Evolutionary conservation across 208 protist genomes (phyloP).

Genomic region (Tritrichomonas musculus): DNA sequence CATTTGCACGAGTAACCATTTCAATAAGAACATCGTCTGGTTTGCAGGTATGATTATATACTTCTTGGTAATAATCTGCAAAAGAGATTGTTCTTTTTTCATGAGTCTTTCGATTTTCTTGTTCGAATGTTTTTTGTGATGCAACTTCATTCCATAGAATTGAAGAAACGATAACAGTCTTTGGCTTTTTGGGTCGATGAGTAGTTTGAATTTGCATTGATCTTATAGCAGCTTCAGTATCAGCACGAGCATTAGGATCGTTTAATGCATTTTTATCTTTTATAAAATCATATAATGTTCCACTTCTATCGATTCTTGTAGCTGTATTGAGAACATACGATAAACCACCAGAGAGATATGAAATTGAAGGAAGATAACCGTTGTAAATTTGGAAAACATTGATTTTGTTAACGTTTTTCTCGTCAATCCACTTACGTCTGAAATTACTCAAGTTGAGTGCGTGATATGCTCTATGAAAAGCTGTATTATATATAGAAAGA

Average conservation of each 20-base stretch:
- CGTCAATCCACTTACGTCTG: neutral
- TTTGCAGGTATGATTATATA: neutral
- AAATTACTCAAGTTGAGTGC: neutral
- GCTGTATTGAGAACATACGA: neutral
- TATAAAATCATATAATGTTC: neutral
- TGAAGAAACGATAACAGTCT: neutral
- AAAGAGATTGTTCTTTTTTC: neutral
- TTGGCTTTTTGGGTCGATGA: neutral
- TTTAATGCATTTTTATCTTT: neutral
- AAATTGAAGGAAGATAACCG: neutral
- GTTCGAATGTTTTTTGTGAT: too few species aligned
- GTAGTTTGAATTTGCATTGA: neutral
- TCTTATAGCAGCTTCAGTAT: too few species aligned
- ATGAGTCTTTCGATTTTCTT: neutral
- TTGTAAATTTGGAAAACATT: neutral
- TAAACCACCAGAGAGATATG: neutral
- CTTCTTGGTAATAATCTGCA: neutral
- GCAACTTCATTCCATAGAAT: neutral
- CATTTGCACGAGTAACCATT: neutral
- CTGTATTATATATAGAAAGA: neutral
- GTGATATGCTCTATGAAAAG: slow-evolving; percentile 17
- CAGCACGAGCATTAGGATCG: neutral
- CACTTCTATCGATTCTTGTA: neutral
- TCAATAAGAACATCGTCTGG: neutral
- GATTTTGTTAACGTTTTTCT: too few species aligned